Percentiles rank a stretch among this genome's conserved stretches.
These are phyloP conservation scores for Gynochthodes officinalis DNA, from an alignment of 257 asterid genomes.

Conservation along the genomic window DNA sequence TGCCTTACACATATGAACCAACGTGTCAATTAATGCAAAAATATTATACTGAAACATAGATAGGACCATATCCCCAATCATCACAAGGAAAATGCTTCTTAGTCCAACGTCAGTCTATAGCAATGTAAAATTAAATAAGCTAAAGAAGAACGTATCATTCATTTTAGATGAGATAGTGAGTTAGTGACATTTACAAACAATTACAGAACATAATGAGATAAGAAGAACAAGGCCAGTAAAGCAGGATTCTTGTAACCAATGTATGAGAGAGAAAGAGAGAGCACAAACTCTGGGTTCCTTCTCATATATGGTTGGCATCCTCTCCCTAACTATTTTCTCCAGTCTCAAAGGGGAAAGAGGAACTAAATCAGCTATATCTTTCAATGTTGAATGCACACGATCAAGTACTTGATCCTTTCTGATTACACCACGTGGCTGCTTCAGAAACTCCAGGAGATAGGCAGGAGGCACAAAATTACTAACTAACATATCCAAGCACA, in stretches of 20 bases:
- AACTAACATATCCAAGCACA: slow-evolving; percentile 84
- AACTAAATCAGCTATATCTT: slow-evolving; percentile 56
- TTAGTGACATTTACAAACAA: not conserved
- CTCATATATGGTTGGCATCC: slow-evolving; percentile 52
- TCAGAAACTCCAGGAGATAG: slow-evolving; percentile 41
- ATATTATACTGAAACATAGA: not conserved
- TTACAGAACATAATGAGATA: not conserved
- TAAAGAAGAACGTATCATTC: not conserved
- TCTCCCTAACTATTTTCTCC: slow-evolving; percentile 52
- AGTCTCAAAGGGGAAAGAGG: slow-evolving; percentile 81
- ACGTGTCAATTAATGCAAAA: not conserved
- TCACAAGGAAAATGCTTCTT: not conserved
- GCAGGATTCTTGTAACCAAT: not conserved
- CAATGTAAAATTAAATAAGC: not conserved
- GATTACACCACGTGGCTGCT: slow-evolving; percentile 53
- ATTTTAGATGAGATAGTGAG: not conserved
- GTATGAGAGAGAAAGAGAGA: not conserved
- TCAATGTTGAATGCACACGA: slow-evolving; percentile 69
- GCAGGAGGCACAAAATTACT: slow-evolving; percentile 71
- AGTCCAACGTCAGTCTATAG: not conserved
- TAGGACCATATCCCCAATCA: not conserved
- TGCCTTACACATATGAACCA: not conserved
- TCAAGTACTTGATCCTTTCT: slow-evolving; percentile 75
- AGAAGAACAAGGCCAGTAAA: not conserved
- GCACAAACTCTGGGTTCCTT: slow-evolving; percentile 54